Conservation (phyloP, 2,329 filamentous ascomycete genomes). For the Beauveria sp. region DNA sequence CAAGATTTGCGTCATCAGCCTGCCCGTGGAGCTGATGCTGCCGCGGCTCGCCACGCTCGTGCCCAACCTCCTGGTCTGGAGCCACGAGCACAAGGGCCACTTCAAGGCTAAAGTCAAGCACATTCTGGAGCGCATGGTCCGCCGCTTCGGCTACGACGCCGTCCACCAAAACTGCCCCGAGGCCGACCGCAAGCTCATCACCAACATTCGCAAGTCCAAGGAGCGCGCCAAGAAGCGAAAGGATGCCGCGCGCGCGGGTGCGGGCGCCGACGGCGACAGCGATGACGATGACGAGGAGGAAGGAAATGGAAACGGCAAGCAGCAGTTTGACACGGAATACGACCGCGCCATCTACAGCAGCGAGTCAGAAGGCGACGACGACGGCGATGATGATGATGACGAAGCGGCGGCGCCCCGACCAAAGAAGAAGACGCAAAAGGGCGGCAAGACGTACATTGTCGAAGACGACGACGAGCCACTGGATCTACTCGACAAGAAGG, state of each 20-base stretch:
- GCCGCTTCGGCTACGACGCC: conserved; percentile 76
- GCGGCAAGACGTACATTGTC: conserved; percentile 74
- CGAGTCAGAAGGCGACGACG: conserved; percentile 47
- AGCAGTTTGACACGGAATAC: conserved; percentile 83
- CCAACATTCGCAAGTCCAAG: conserved; percentile 91
- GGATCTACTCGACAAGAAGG: conserved; percentile 82
- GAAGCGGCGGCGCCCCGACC: conserved; percentile 36
- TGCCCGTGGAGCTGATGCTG: conserved; percentile 72
- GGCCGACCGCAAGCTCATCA: conserved; percentile 79
- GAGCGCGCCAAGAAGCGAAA: conserved; percentile 88
- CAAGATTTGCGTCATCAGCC: conserved; percentile 85
- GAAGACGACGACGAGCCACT: conserved; percentile 93
- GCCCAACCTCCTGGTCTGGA: conserved; percentile 90
- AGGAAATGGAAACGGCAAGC: conserved; percentile 33
- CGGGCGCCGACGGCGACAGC: conserved; percentile 46
- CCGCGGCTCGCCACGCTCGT: conserved; percentile 71
- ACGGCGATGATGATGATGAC: conserved; percentile 51
- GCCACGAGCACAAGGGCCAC: conserved; percentile 95
- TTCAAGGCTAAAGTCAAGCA: conserved; percentile 98
- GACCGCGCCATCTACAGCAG: conserved; percentile 93
- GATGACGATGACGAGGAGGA: conserved; percentile 48
- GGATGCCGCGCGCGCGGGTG: conserved; percentile 51
- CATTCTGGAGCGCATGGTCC: conserved; percentile 88
- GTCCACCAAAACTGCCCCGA: conserved; percentile 79
- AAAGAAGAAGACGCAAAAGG: conserved; percentile 48